Conservation (phyloP, 345 rosid genomes). For the Corchorus olitorius region DNA sequence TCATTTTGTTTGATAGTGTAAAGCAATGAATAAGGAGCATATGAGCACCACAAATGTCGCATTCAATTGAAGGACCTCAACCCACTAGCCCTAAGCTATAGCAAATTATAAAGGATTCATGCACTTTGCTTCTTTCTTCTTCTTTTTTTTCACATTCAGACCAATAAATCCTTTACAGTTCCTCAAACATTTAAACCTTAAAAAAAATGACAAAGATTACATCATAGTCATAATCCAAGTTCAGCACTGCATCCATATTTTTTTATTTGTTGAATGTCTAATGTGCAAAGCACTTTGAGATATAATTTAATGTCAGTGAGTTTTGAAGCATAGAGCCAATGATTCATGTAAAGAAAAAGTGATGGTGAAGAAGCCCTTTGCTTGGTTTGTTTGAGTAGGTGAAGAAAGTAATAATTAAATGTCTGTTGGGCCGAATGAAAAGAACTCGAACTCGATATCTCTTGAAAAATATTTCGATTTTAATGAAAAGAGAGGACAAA, state of each 20-base stretch:
- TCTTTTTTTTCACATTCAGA: not conserved
- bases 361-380: too few relatives aligned
- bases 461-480: too few relatives aligned
- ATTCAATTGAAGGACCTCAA: slow-evolving; percentile 1
- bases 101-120: not conserved
- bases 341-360: too few relatives aligned
- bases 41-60: slow-evolving; percentile 6
- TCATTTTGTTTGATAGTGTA: too few relatives aligned
- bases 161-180: not conserved
- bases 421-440: too few relatives aligned
- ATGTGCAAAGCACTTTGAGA: slow-evolving; percentile 32
- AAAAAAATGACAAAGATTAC: not conserved
- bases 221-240: not conserved
- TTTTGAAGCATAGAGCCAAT: not conserved
- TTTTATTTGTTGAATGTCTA: slow-evolving; percentile 20
- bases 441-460: too few relatives aligned
- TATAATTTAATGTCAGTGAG: slow-evolving; percentile 2
- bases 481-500: too few relatives aligned
- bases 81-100: not conserved
- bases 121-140: not conserved
- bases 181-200: not conserved
- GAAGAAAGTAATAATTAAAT: too few relatives aligned
- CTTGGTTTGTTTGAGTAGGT: too few relatives aligned
- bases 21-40: not conserved
- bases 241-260: not conserved